Evolutionary conservation across 1,139 yeast species (phyloP).

Genomic region (Debaryomycetaceae sp.): DNA sequence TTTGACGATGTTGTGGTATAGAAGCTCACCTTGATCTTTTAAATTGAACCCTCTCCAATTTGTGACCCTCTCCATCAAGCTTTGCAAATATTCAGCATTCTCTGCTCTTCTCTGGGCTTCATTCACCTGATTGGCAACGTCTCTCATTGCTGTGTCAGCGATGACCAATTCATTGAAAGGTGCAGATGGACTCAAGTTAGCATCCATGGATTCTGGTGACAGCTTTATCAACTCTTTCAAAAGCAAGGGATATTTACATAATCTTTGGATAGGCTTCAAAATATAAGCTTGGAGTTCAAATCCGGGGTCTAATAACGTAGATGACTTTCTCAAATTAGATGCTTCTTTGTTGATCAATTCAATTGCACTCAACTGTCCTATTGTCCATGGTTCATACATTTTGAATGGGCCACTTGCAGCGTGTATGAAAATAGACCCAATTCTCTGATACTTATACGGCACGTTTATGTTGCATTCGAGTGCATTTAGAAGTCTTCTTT

Average conservation of each 20-base stretch:
- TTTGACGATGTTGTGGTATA: constrained; percentile 73
- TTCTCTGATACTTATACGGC: constrained; percentile 72
- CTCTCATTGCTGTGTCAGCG: constrained; percentile 63
- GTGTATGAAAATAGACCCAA: constrained; percentile 83
- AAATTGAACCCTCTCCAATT: constrained; percentile 96
- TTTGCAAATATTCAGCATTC: constrained; percentile 68
- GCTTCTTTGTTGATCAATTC: constrained; percentile 72
- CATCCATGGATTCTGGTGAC: constrained; percentile 34
- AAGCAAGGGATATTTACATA: constrained; percentile 88
- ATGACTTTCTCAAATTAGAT: constrained; percentile 50
- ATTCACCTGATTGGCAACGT: constrained; percentile 80
- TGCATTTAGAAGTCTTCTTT: constrained; percentile 83
- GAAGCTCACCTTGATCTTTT: constrained; percentile 78
- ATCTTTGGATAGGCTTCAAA: constrained; percentile 90
- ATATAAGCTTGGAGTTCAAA: constrained; percentile 87
- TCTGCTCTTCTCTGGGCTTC: constrained; percentile 94
- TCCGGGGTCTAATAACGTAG: constrained; percentile 72
- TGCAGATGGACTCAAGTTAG: constrained; percentile 36
- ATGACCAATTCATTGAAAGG: constrained; percentile 64
- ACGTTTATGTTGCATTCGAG: constrained; percentile 82
- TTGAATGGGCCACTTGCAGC: constrained; percentile 76
- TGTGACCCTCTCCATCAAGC: constrained; percentile 65
- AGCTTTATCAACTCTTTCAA: constrained; percentile 70
- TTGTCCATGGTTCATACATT: constrained; percentile 88
- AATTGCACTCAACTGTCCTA: constrained; percentile 80